Base-by-base conservation (phyloP, 2,329 filamentous ascomycete genomes). In the Fusarium domesticum region DNA sequence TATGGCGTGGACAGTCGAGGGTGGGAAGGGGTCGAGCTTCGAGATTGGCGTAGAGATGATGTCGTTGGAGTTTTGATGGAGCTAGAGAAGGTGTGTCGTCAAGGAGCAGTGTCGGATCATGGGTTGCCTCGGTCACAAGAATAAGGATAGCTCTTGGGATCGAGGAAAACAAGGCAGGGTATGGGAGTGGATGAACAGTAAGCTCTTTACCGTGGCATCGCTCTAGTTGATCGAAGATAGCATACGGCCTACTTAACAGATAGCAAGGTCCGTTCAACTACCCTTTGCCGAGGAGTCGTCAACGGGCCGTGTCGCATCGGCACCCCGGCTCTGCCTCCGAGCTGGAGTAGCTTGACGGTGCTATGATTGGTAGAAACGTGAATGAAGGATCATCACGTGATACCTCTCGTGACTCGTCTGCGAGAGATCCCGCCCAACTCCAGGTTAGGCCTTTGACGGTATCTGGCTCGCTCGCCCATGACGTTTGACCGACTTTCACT, bases 381-480 rank as follows among this genome's bases (percentile, higher is more conserved):
- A 2, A 1, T 6, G 4, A 0, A n/a, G n/a, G 1, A 1, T 10
- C 0, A 6, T 0, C 56, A 59, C 56, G 56, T 59, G 56, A 39
- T 2, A 0, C 1, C 2, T 0, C 42, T 14, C 51, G 48, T 54
- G 51, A 55, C 30, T 20, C 20, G 6, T 52, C 50, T 42, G 35
- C 45, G 34, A 43, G 35, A 25, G n/a, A n/a, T n/a, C n/a, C n/a
- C n/a, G n/a, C n/a, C n/a, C n/a, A n/a, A n/a, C n/a, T n/a, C n/a
- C n/a, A n/a, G n/a, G n/a, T n/a, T n/a, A n/a, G n/a, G n/a, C n/a
- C n/a, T n/a, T n/a, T n/a, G 14, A 11, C 8, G 47, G 40, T 56
- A 56, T 56, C 49, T 43, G 37, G 37, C 50, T 51, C 39, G 42
- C 48, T 38, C 40, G 50, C 48, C 53, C 53, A 56, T 53, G 45